Base-by-base conservation (phyloP, 352 stramenopile genomes). In the Pythium rishiriense region DNA sequence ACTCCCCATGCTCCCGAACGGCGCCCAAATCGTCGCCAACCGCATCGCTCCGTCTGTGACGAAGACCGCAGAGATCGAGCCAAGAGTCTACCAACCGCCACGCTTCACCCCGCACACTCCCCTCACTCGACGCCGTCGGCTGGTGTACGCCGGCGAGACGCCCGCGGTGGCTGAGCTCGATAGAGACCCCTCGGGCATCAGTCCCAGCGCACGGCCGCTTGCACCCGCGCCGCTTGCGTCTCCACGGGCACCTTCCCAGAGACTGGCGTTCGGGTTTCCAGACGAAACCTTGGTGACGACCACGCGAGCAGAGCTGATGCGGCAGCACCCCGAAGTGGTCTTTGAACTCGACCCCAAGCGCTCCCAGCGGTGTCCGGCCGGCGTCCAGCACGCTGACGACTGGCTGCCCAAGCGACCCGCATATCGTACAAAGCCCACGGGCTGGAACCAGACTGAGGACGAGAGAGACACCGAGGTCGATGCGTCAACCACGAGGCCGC, bases 381-480 rank as follows among this genome's bases (percentile, higher is more conserved):
- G 62, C 15, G 62, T 68, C 15, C 62, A 68, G 39, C 53, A 62
- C 19, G 62, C 62, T 6, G 62, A 68, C 47, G 62, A 68, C 35
- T 68, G 62, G 62, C 29, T 68, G 37, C 53, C 56, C 4, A 26
- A 21, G 21, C 58, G 41, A 29, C 28, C n/a, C n/a, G n/a, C 33
- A 4, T 41, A 42, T 10, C 25, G 15, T 17, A 1, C n/a, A 4
- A 25, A 22, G 22, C 25, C 57, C 2, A 26, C 46, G 19, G 31
- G 29, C n/a, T 47, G 47, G 25, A 15, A 54, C 9, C 31, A 7
- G 11, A 46, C 19, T n/a, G 26, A 37, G n/a, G 4, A 48, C 7
- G 51, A 58, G 19, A n/a, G 33, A 47, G 31, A 58, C 10, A 10
- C 22, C 22, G 51, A 58, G 14, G 51, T n/a, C n/a, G n/a, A n/a